Percentiles rank a stretch among this genome's conserved stretches.
Conservation (phyloP, 2,329 filamentous ascomycete species). For the Elsinoe perseae region DNA sequence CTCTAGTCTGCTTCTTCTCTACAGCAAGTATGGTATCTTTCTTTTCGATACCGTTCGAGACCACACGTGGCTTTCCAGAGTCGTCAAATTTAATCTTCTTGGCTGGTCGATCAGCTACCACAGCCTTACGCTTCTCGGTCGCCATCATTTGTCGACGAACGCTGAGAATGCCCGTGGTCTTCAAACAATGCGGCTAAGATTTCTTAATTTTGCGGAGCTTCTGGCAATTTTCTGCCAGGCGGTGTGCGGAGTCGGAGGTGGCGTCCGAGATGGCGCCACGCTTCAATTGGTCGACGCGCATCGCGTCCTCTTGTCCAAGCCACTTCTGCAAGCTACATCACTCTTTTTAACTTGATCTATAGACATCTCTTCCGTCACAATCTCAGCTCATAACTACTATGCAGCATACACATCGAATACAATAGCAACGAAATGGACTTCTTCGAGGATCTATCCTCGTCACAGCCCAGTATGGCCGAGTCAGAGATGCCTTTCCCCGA, state of each 20-base stretch:
- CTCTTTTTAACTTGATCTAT: neutral
- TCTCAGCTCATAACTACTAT: neutral
- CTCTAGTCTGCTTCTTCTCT: slow-evolving; percentile 20
- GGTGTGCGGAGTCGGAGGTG: neutral
- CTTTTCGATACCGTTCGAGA: slow-evolving; percentile 26
- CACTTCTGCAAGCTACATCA: slow-evolving; percentile 4
- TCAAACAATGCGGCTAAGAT: neutral
- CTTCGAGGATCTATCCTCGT: slow-evolving; percentile 25
- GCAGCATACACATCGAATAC: neutral
- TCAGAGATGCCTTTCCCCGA: slow-evolving; percentile 7
- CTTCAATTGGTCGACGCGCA: slow-evolving; percentile 12
- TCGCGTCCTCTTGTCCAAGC: slow-evolving; percentile 9
- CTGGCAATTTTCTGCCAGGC: slow-evolving; percentile 7
- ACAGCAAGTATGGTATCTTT: slow-evolving; percentile 14
- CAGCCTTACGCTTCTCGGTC: slow-evolving; percentile 41
- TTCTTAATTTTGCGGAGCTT: slow-evolving; percentile 13
- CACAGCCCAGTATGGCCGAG: slow-evolving; percentile 23
- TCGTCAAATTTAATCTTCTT: slow-evolving; percentile 29
- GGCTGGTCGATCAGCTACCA: slow-evolving; percentile 29
- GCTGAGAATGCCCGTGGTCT: no score
- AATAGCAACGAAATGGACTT: neutral
- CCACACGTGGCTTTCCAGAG: slow-evolving; percentile 21
- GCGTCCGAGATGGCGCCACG: slow-evolving; percentile 4
- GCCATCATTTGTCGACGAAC: slow-evolving; percentile 31
- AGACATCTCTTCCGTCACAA: neutral